These are phyloP conservation scores for Candida taoyuanica DNA, from an alignment of 805 yeast species.

Conservation along the genomic window DNA sequence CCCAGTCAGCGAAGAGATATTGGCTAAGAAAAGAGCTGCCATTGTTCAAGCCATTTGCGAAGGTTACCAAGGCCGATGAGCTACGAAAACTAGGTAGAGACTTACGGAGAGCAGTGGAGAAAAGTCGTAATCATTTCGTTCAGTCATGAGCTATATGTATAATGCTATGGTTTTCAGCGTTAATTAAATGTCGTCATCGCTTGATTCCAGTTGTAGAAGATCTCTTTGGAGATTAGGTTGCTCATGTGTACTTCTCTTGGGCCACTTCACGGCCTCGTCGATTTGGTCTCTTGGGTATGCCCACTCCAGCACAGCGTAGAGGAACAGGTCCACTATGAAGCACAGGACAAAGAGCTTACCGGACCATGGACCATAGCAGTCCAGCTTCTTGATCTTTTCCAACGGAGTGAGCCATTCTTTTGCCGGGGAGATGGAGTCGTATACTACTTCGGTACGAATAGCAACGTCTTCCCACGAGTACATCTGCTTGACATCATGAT, in stretches of 20 bases:
- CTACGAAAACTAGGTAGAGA: conserved; percentile 20
- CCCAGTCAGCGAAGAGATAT: not conserved
- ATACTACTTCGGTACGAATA: conserved; percentile 75
- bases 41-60: conserved; percentile 6
- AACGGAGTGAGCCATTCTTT: conserved; percentile 34
- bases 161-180: not conserved
- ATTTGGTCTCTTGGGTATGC: conserved; percentile 62
- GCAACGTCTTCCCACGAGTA: conserved; percentile 94
- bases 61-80: conserved; percentile 12
- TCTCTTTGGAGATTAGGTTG: not conserved
- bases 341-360: conserved; percentile 80
- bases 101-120: conserved; percentile 11
- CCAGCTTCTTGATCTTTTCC: conserved; percentile 57
- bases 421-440: conserved; percentile 44
- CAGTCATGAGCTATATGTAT: too few relatives aligned
- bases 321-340: conserved; percentile 70
- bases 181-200: too few relatives aligned
- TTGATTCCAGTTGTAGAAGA: not conserved
- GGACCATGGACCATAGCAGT: conserved; percentile 76
- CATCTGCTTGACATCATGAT: conserved; percentile 71
- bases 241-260: conserved; percentile 27
- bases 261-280: conserved; percentile 84
- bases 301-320: conserved; percentile 62
- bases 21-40: conserved; percentile 16
- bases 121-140: conserved; percentile 4